Evolutionary conservation across 345 rosid genomes (phyloP).

Genomic region (Garcia nutans): DNA sequence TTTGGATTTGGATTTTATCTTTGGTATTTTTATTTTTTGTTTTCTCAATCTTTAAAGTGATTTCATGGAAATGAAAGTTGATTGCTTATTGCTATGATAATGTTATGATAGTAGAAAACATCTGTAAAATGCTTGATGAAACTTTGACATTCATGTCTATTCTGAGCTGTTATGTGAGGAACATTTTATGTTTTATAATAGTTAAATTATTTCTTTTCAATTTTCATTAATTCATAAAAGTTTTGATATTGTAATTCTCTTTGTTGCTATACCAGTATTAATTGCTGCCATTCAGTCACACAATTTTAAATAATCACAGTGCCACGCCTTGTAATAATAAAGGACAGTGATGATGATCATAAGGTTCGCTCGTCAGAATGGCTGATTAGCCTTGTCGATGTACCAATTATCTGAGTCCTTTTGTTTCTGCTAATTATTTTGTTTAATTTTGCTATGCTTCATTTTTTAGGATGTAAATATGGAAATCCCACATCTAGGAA

Average conservation of each 20-base stretch:
- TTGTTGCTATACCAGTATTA: not conserved
- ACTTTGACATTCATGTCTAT: conserved; percentile 43
- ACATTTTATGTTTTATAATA: conserved; percentile 14
- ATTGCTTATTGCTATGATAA: conserved; percentile 49
- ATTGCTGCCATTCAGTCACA: too few species aligned
- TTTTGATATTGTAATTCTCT: not conserved
- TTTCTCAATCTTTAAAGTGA: too few species aligned
- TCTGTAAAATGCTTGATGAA: conserved; percentile 36
- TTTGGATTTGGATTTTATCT: not conserved
- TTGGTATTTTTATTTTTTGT: not conserved
- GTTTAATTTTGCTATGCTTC: not conserved
- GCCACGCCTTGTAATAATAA: not conserved
- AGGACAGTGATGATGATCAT: conserved; percentile 17
- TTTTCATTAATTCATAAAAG: too few species aligned
- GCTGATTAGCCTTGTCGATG: conserved; percentile 20
- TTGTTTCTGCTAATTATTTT: not conserved
- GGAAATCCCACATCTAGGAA: too few species aligned
- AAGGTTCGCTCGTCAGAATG: conserved; percentile 29
- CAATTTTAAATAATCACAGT: too few species aligned
- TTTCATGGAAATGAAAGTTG: not conserved
- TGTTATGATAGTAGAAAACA: conserved; percentile 27
- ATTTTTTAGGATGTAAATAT: too few species aligned
- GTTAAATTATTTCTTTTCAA: not conserved
- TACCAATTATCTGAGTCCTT: conserved; percentile 13
- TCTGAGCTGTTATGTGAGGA: conserved; percentile 74